A percentile compares a stretch with the other conserved stretches of the same genome.
Conservation (phyloP, 257 asterid species). For the Fraxinus cuspidata region DNA sequence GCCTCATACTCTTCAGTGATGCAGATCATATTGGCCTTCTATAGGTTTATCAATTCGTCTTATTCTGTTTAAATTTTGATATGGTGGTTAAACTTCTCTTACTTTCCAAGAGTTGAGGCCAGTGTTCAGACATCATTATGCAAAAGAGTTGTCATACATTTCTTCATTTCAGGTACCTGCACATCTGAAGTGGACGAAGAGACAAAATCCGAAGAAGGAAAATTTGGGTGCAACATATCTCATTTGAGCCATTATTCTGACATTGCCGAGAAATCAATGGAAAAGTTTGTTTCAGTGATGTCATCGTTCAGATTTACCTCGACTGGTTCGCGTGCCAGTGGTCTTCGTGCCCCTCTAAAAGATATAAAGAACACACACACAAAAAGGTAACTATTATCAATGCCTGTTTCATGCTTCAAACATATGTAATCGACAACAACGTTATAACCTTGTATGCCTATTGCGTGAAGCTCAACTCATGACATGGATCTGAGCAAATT, state of each 20-base stretch:
- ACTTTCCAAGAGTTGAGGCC: not conserved
- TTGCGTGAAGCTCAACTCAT: conserved; percentile 38
- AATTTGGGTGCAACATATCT: conserved; percentile 67
- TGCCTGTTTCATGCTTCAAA: not conserved
- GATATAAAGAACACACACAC: conserved; percentile 60
- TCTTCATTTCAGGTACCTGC: conserved; percentile 43
- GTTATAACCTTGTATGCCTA: conserved; percentile 7
- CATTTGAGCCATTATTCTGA: conserved; percentile 73
- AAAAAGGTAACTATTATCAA: conserved; percentile 45
- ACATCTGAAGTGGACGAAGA: conserved; percentile 39
- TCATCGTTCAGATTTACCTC: conserved; percentile 77
- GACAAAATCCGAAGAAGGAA: conserved; percentile 38
- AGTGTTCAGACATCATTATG: not conserved
- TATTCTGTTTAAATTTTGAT: not conserved
- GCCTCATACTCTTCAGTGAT: not conserved
- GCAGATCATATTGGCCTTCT: not conserved
- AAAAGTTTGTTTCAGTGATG: conserved; percentile 68
- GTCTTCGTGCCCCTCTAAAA: conserved; percentile 93
- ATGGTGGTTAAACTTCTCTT: not conserved
- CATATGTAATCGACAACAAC: conserved; percentile 1
- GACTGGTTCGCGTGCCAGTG: conserved; percentile 88
- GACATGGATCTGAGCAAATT: conserved; percentile 47
- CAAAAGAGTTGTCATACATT: conserved; percentile 13
- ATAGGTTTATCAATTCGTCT: not conserved
- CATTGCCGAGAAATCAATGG: conserved; percentile 85